Evolutionary conservation across 1,139 yeast species (phyloP).

Genomic region (Meyerozyma guilliermondii): DNA sequence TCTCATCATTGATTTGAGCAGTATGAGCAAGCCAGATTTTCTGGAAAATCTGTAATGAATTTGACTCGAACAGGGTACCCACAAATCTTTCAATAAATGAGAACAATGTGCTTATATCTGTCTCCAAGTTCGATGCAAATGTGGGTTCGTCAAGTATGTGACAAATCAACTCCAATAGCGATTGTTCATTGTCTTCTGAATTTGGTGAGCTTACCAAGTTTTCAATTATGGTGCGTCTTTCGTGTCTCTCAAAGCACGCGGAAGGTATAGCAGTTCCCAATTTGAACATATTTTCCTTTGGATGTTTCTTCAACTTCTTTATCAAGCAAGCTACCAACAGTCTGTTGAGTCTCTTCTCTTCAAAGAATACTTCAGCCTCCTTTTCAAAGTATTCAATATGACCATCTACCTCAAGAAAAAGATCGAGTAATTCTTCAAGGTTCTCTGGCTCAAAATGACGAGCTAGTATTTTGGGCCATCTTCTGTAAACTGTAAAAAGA

Average conservation of each 20-base stretch:
- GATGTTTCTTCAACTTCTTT: background rate
- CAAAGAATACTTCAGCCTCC: slow-evolving; percentile 30
- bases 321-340: slow-evolving; percentile 20
- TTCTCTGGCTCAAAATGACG: slow-evolving; percentile 19
- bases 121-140: background rate
- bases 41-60: background rate
- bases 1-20: background rate
- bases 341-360: slow-evolving; percentile 31
- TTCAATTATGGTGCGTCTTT: background rate
- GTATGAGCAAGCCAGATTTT: background rate
- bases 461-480: slow-evolving; percentile 55
- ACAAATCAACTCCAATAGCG: background rate
- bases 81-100: background rate
- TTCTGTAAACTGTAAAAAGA: slow-evolving; percentile 28
- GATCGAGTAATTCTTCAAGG: slow-evolving; percentile 10
- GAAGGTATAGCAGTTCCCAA: slow-evolving; percentile 1
- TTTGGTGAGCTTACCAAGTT: background rate
- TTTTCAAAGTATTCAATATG: slow-evolving; percentile 14
- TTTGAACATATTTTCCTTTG: background rate
- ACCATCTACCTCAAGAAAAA: slow-evolving; percentile 8
- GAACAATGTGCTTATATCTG: background rate
- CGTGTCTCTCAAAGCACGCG: background rate
- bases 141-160: background rate
- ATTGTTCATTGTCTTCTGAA: background rate
- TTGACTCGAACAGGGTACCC: background rate